Conservation (phyloP, 352 stramenopile genomes). For the Phytophthora quininea region DNA sequence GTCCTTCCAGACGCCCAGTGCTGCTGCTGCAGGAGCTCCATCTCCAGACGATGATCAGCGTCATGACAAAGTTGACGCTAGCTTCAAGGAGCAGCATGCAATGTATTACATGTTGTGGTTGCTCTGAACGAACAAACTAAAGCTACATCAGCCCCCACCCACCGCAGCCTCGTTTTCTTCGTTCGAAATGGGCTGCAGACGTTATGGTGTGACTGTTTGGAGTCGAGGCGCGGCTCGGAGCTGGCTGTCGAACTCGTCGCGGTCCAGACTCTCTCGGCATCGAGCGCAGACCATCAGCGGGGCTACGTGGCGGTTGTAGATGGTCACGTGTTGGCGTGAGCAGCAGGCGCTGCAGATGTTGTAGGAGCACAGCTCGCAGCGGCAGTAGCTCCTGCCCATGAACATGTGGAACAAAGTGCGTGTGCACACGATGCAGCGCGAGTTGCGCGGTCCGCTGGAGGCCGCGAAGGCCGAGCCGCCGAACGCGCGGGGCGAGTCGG, state of each 20-base stretch:
- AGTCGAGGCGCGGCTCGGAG: slow-evolving; percentile 18
- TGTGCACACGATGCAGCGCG: slow-evolving; percentile 44
- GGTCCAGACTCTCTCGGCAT: slow-evolving; percentile 36
- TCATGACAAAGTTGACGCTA: too few relatives aligned
- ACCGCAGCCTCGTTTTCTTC: slow-evolving; percentile 5
- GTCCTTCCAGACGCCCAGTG: too few relatives aligned
- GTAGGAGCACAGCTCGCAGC: slow-evolving; percentile 41
- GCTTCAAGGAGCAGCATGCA: too few relatives aligned
- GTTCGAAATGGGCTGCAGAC: slow-evolving; percentile 15
- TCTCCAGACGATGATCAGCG: too few relatives aligned
- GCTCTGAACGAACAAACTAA: too few relatives aligned
- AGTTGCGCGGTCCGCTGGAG: slow-evolving; percentile 22
- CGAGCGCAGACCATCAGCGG: slow-evolving; percentile 31
- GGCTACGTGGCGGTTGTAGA: slow-evolving; percentile 40
- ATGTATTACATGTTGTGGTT: too few relatives aligned
- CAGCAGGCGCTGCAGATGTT: slow-evolving; percentile 36
- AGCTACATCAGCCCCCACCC: too few relatives aligned
- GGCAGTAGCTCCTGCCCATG: slow-evolving; percentile 22
- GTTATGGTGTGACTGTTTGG: slow-evolving; percentile 4
- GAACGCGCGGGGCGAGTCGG: slow-evolving; percentile 1
- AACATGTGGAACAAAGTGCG: slow-evolving; percentile 20
- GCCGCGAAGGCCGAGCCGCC: slow-evolving; percentile 2
- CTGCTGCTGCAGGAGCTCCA: too few relatives aligned
- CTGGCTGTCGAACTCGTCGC: slow-evolving; percentile 39
- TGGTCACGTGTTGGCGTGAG: slow-evolving; percentile 35